Evolutionary conservation across 129 eudicot species (phyloP).

Genomic region (Centrapalus pauciflorus): DNA sequence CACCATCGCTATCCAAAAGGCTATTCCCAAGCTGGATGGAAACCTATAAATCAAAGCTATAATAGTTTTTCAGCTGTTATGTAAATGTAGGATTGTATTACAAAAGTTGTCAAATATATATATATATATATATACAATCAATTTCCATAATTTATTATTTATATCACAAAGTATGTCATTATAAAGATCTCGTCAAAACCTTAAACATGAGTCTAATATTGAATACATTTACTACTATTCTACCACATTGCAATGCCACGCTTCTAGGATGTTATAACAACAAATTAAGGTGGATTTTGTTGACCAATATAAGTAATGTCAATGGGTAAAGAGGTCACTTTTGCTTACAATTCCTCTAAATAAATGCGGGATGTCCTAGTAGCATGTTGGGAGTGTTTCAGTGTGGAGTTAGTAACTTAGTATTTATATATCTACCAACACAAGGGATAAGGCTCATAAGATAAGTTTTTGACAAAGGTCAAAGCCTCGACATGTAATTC

Average conservation of each 20-base stretch:
- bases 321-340: not conserved
- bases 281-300: not conserved
- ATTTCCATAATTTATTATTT: no score
- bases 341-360: not conserved
- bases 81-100: not conserved
- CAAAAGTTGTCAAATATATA: no score
- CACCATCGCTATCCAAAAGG: constrained; percentile 6
- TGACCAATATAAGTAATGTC: constrained; percentile 1
- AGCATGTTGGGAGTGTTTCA: not conserved
- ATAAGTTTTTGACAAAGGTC: not conserved
- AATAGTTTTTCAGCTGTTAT: not conserved
- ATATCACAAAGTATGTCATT: no score
- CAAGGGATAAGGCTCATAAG: not conserved
- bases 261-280: not conserved
- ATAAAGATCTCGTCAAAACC: no score
- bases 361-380: not conserved
- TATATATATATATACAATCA: no score
- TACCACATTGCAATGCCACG: no score
- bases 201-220: no score
- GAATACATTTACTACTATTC: no score
- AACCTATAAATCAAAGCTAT: not conserved
- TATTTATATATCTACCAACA: no score
- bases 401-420: no score
- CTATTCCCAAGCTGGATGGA: constrained; percentile 24
- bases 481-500: not conserved